Conservation (phyloP, 257 asterid genomes). For the Salvia miltiorrhiza region DNA sequence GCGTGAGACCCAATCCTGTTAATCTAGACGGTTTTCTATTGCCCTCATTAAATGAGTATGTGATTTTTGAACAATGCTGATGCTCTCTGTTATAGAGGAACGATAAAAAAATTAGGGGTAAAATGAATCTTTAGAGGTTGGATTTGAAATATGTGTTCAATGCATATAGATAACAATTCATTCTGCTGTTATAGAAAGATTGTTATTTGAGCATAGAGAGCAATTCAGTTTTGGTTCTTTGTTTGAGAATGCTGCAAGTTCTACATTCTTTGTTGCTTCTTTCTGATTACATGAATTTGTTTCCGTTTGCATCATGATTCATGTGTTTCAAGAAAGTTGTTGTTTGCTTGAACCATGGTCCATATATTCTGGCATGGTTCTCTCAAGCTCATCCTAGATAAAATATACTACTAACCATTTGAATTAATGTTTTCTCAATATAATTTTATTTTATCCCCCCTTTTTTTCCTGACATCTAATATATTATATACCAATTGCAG, state of each 20-base stretch:
- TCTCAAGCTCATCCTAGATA: not conserved
- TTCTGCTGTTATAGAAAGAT: not conserved
- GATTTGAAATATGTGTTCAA: not conserved
- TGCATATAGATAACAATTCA: not conserved
- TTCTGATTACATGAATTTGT: not conserved
- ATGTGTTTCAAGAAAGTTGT: not conserved
- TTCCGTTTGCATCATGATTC: not conserved
- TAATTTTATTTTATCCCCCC: not conserved
- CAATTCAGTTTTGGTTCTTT: not conserved
- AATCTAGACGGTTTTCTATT: not conserved
- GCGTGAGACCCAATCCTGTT: not conserved
- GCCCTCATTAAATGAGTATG: not conserved
- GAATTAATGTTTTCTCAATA: not conserved
- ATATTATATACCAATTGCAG: not conserved
- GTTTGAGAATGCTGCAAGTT: not conserved
- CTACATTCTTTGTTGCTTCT: not conserved
- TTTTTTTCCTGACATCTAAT: not conserved
- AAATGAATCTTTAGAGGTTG: not conserved
- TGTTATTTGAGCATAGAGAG: not conserved
- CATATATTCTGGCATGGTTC: not conserved
- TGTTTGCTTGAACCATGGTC: not conserved
- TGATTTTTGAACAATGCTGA: not conserved
- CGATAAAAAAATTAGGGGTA: not conserved
- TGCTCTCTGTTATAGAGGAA: not conserved
- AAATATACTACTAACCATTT: not conserved